These are phyloP conservation scores for Rhypophila decipiens DNA, from an alignment of 495 filamentous ascomycete species.

Conservation along the genomic window DNA sequence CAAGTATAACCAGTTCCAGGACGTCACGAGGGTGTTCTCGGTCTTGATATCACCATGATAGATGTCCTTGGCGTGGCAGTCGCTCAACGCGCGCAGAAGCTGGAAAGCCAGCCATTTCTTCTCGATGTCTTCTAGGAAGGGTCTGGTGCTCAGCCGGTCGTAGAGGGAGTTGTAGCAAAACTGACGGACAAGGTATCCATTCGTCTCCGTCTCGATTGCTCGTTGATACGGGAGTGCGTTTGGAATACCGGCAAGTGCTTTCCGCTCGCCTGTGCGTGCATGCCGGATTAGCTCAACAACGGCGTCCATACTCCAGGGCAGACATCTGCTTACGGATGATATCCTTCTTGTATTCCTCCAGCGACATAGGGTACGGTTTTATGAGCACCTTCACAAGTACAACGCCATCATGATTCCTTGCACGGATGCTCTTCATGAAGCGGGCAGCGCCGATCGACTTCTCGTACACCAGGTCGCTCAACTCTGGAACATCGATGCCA, in stretches of 20 bases:
- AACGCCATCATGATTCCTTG: constrained; percentile 79
- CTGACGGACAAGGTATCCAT: constrained; percentile 92
- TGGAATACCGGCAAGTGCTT: constrained; percentile 70
- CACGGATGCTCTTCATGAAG: constrained; percentile 95
- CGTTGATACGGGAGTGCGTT: constrained; percentile 90
- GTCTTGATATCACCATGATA: constrained; percentile 99
- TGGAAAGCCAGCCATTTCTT: constrained; percentile 99
- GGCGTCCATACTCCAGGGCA: too few species aligned
- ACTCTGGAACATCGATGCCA: constrained; percentile 88
- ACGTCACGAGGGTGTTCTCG: constrained; percentile 92
- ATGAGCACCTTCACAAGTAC: constrained; percentile 91
- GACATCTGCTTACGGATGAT: constrained; percentile 57
- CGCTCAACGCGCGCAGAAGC: constrained; percentile 83
- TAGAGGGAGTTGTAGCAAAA: constrained; percentile 95
- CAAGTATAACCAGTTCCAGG: constrained; percentile 99
- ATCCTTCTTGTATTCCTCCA: constrained; percentile 67
- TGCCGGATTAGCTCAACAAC: constrained; percentile 14
- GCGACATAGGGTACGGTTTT: constrained; percentile 77
- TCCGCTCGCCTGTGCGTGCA: constrained; percentile 62
- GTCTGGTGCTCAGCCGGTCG: constrained; percentile 93
- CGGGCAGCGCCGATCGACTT: constrained; percentile 87
- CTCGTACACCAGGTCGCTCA: constrained; percentile 84
- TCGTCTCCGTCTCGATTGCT: constrained; percentile 79
- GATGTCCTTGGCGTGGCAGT: constrained; percentile 84
- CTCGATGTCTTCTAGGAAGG: constrained; percentile 93